These are phyloP conservation scores for Phytophthora hibernalis DNA, from an alignment of 352 stramenopile species.

Conservation along the genomic window DNA sequence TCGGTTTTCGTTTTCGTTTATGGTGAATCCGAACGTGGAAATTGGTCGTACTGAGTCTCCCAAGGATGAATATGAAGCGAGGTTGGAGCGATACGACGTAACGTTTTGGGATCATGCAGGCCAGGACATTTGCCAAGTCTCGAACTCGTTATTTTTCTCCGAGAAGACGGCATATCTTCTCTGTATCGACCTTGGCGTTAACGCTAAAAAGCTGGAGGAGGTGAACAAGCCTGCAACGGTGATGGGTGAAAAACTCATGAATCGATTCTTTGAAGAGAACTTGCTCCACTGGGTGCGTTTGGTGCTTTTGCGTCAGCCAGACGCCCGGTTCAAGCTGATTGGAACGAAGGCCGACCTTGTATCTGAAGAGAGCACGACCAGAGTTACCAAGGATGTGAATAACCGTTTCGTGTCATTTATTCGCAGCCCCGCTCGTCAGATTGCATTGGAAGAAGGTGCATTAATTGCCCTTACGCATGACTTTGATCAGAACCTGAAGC, in stretches of 20 bases:
- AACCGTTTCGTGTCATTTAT: conserved; percentile 8
- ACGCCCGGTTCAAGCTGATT: conserved; percentile 31
- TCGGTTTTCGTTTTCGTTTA: too few relatives aligned
- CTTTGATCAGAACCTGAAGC: not conserved
- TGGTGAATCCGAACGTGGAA: too few relatives aligned
- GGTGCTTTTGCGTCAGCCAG: conserved; percentile 12
- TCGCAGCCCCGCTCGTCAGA: not conserved
- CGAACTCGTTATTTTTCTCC: conserved; percentile 30
- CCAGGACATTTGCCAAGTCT: conserved; percentile 27
- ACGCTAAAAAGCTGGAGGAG: too few relatives aligned
- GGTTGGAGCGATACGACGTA: not conserved
- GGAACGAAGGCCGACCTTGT: conserved; percentile 20
- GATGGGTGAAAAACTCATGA: too few relatives aligned
- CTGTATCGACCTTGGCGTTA: too few relatives aligned
- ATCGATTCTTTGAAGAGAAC: not conserved
- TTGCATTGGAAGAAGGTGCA: not conserved
- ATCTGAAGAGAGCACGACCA: not conserved
- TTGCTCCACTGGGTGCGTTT: conserved; percentile 6
- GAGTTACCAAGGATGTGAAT: not conserved
- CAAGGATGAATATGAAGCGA: not conserved
- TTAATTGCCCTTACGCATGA: not conserved
- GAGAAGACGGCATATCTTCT: conserved; percentile 15
- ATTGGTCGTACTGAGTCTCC: too few relatives aligned
- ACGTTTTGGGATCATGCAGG: conserved; percentile 33
- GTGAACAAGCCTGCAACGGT: too few relatives aligned